phyloP scores from a whole-genome alignment of 306 rosid species.

The Castanopsis chinensis region DNA sequence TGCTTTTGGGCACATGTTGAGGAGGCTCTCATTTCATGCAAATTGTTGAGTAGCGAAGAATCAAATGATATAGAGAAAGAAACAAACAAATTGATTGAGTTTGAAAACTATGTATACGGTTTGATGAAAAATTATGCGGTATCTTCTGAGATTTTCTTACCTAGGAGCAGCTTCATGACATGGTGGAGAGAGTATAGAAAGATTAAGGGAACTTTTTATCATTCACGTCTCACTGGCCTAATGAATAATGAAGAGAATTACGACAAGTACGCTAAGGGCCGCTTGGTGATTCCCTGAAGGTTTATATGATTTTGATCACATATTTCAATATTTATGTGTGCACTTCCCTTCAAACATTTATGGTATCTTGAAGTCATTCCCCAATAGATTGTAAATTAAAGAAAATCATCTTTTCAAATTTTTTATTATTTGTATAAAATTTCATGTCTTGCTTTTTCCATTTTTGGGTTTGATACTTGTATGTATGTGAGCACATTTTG shows the following conservation, averaged over 20 bases:
- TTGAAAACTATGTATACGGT: conserved; percentile 44
- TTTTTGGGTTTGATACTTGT: background rate
- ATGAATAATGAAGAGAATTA: conserved; percentile 17
- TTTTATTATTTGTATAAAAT: background rate
- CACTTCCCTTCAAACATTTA: background rate
- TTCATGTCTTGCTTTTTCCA: background rate
- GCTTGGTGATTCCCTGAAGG: background rate
- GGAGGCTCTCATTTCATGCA: conserved; percentile 44
- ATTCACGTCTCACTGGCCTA: conserved; percentile 23
- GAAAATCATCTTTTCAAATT: background rate
- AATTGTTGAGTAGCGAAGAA: background rate
- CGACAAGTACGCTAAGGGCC: conserved; percentile 27
- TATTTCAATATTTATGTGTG: background rate
- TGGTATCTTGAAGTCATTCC: background rate
- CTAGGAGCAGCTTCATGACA: conserved; percentile 49
- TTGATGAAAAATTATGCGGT: conserved; percentile 39
- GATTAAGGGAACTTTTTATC: conserved; percentile 1
- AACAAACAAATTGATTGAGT: conserved; percentile 15
- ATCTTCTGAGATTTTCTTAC: conserved; percentile 65
- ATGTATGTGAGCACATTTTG: background rate
- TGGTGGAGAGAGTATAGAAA: conserved; percentile 57
- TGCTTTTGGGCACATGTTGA: conserved; percentile 79
- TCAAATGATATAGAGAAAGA: conserved; percentile 1
- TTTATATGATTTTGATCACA: background rate
- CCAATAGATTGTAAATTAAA: background rate